These are phyloP conservation scores for Plasmodium gonderi DNA, from an alignment of 169 alveolate genomes.

Conservation along the genomic window DNA sequence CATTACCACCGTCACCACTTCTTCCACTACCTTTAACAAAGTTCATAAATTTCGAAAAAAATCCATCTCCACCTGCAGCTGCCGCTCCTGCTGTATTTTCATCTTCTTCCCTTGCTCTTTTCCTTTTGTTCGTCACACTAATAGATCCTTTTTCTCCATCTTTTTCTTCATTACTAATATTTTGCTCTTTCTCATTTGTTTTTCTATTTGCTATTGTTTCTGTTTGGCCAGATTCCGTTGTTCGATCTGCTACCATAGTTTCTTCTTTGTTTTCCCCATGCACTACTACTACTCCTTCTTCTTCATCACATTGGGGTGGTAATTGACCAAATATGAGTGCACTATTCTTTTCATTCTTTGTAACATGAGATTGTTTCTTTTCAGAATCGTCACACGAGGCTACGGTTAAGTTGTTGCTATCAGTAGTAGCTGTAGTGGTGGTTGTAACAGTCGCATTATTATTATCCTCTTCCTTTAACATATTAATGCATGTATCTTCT, in stretches of 20 bases:
- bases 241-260: not conserved
- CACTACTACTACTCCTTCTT: no score
- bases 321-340: no score
- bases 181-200: constrained; percentile 38
- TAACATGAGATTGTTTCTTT: no score
- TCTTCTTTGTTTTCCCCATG: not conserved
- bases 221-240: no score
- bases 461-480: constrained; percentile 23
- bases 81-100: constrained; percentile 9
- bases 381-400: constrained; percentile 1
- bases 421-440: constrained; percentile 37
- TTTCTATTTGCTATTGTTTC: not conserved
- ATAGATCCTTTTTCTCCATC: not conserved
- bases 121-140: constrained; percentile 71
- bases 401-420: constrained; percentile 74
- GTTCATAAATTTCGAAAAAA: not conserved
- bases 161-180: constrained; percentile 1
- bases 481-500: not conserved
- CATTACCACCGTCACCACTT: not conserved
- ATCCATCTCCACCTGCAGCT: not conserved
- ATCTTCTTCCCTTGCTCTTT: constrained; percentile 54
- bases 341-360: no score
- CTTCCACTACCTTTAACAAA: not conserved
- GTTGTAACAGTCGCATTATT: constrained; percentile 14
- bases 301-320: constrained; percentile 80